Conservation (phyloP, 768 basidiomycete species). For the Tylopilus vinaceipallidus region DNA sequence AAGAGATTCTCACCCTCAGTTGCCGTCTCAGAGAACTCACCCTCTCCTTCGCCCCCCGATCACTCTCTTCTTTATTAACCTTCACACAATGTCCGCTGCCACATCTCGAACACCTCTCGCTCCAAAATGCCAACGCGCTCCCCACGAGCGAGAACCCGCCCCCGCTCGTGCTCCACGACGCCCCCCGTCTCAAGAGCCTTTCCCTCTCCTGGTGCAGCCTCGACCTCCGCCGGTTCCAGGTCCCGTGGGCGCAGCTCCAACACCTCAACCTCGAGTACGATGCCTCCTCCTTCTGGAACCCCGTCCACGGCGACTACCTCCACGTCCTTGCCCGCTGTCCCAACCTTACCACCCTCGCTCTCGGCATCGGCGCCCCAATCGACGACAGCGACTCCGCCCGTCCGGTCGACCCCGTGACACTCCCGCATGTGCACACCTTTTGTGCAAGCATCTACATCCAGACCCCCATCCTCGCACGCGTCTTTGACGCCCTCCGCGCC, state of each 20-base stretch:
- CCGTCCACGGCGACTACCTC: conserved; percentile 30
- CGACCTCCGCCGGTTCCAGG: conserved; percentile 24
- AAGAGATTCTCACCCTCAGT: conserved; percentile 26
- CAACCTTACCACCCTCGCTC: conserved; percentile 27
- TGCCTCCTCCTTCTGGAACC: conserved; percentile 29
- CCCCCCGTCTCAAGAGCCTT: conserved; percentile 28
- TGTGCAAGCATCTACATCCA: conserved; percentile 26
- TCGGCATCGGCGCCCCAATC: conserved; percentile 25
- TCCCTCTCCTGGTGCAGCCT: conserved; percentile 29
- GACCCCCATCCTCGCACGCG: conserved; percentile 20
- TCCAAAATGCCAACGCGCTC: conserved; percentile 26
- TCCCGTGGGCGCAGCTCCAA: conserved; percentile 30
- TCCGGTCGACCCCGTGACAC: conserved; percentile 22
- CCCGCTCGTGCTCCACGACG: conserved; percentile 23
- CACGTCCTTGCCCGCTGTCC: conserved; percentile 22
- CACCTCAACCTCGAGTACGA: conserved; percentile 28
- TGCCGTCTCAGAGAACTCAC: conserved; percentile 19
- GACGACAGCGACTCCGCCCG: conserved; percentile 10
- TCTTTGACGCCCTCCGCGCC: conserved; percentile 29
- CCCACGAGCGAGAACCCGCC: conserved; percentile 26
- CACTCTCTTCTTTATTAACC: conserved; percentile 26
- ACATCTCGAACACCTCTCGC: conserved; percentile 23
- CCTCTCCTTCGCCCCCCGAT: conserved; percentile 23
- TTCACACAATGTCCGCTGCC: conserved; percentile 28
- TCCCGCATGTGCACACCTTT: conserved; percentile 28